These are phyloP conservation scores for Phlyctochytrium arcticum DNA, from an alignment of 192 early-diverging fungal species.

Conservation along the genomic window DNA sequence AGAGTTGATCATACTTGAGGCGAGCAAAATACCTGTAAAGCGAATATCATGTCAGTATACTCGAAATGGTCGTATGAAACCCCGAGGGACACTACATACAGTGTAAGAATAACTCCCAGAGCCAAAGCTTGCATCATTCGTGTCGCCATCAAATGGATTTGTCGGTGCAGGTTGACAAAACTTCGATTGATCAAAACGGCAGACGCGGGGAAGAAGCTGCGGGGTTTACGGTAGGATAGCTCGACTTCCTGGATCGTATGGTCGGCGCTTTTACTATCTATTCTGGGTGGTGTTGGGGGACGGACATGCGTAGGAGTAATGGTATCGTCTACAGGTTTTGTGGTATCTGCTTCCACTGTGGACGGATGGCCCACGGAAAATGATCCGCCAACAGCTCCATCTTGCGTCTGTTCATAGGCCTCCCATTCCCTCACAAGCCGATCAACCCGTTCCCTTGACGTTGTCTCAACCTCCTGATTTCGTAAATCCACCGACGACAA, in stretches of 20 bases:
- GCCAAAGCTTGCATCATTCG: constrained; percentile 37
- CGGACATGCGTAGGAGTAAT: too few species aligned
- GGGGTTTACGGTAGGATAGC: constrained; percentile 6
- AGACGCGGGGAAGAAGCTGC: constrained; percentile 15
- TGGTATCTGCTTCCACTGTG: too few species aligned
- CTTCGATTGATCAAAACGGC: constrained; percentile 29
- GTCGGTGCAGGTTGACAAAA: constrained; percentile 30
- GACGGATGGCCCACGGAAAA: too few species aligned
- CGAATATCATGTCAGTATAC: neutral
- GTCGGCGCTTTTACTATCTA: too few species aligned
- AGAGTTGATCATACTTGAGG: constrained; percentile 19
- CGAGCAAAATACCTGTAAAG: constrained; percentile 20
- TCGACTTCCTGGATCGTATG: too few species aligned
- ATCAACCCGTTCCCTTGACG: constrained; percentile 22
- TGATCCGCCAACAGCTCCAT: too few species aligned
- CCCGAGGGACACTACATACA: constrained; percentile 19
- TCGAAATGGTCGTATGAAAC: too few species aligned
- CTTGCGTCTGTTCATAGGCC: neutral
- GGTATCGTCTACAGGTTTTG: too few species aligned
- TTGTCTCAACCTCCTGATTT: constrained; percentile 17
- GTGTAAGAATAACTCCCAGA: constrained; percentile 35
- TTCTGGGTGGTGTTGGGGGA: too few species aligned
- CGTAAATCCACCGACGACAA: constrained; percentile 40
- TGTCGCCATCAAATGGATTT: constrained; percentile 25
- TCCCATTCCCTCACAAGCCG: constrained; percentile 23